Percentiles rank a stretch among this genome's conserved stretches.
Evolutionary conservation across 2,329 filamentous ascomycete species (phyloP).

Genomic region (Trichophyton verrucosum): DNA sequence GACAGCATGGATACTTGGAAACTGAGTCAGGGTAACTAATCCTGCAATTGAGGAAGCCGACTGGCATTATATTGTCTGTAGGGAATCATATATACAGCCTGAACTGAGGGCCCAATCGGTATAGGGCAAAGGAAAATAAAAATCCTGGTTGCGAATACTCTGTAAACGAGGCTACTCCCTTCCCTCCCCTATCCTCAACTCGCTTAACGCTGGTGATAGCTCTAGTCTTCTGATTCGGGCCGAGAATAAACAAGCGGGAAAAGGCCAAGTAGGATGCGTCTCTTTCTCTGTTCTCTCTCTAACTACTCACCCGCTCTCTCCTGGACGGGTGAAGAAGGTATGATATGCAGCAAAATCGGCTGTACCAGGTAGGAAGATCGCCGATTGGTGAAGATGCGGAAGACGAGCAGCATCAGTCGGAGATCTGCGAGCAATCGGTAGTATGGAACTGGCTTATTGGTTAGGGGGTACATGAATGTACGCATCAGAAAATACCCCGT

Average conservation of each 20-base stretch:
- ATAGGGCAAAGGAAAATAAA: neutral
- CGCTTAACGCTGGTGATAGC: neutral
- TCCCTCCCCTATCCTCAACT: neutral
- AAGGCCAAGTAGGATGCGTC: neutral
- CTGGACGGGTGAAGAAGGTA: neutral
- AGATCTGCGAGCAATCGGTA: neutral
- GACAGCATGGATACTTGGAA: too few species aligned
- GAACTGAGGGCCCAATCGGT: neutral
- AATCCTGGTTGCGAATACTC: too few species aligned
- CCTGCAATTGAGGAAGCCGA: too few species aligned
- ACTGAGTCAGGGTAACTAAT: too few species aligned
- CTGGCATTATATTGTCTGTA: too few species aligned
- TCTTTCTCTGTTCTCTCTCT: neutral
- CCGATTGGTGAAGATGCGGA: slow-evolving; percentile 1
- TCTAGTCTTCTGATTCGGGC: neutral
- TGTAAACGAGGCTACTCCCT: neutral
- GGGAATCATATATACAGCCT: neutral
- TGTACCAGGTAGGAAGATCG: slow-evolving; percentile 1
- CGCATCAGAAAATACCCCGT: neutral
- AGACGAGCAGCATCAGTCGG: neutral
- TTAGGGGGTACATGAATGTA: neutral
- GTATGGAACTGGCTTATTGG: neutral
- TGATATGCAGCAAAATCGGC: neutral
- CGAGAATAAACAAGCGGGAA: neutral
- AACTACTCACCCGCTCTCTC: too few species aligned